Percentiles rank a stretch among this genome's conserved stretches.
phyloP scores from a whole-genome alignment of 352 stramenopile species.

The Discostella stelligera region DNA sequence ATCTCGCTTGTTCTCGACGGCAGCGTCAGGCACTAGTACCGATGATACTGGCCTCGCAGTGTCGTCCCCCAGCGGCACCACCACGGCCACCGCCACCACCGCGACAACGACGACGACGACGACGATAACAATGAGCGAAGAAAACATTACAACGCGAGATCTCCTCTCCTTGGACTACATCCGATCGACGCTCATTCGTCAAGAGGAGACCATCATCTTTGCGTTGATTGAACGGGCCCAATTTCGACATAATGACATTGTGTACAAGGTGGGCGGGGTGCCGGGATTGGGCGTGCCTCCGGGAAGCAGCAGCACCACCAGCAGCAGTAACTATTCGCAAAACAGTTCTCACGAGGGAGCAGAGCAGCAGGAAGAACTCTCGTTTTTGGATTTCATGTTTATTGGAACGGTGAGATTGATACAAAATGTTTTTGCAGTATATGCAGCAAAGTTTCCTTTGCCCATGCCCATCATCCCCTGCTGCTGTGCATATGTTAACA shows the following conservation, averaged over 20 bases:
- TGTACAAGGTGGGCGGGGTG: constrained; percentile 90
- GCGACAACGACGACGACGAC: neutral
- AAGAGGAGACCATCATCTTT: constrained; percentile 99
- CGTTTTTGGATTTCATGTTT: constrained; percentile 96
- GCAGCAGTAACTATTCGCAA: neutral
- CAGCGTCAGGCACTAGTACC: too few species aligned
- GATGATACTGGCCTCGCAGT: neutral
- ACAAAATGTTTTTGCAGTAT: neutral
- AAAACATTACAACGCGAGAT: constrained; percentile 71
- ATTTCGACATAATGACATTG: constrained; percentile 91
- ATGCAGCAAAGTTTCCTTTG: too few species aligned
- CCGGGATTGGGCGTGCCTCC: constrained; percentile 58
- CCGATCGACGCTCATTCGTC: constrained; percentile 84
- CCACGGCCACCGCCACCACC: neutral
- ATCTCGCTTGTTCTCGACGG: neutral
- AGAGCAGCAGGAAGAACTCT: constrained; percentile 43
- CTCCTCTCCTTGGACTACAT: constrained; percentile 86
- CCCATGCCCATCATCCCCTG: too few species aligned
- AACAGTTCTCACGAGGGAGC: constrained; percentile 5
- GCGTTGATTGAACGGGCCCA: constrained; percentile 97
- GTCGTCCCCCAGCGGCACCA: neutral
- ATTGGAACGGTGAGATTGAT: constrained; percentile 90
- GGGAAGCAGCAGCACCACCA: constrained; percentile 27
- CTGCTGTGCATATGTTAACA: too few species aligned
- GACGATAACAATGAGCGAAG: neutral